phyloP scores from a whole-genome alignment of 345 rosid species.

The Excoecaria cochinchinensis region DNA sequence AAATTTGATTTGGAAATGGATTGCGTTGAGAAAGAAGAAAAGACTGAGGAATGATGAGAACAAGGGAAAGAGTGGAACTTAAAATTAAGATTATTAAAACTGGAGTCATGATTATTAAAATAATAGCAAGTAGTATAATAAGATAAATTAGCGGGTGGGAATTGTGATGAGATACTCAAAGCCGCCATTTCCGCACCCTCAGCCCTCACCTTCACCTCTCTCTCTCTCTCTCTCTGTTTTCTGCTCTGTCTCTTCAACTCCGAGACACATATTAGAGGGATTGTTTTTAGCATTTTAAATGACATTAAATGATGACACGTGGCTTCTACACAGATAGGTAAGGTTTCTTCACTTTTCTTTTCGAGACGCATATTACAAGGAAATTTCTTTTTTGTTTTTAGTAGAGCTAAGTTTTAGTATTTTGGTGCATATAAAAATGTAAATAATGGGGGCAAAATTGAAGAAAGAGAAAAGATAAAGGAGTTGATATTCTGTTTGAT shows the following conservation, averaged over 20 bases:
- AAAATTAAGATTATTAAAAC: background rate
- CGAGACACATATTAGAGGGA: background rate
- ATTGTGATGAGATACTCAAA: conserved; percentile 36
- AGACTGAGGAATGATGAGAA: conserved; percentile 10
- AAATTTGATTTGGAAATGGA: conserved; percentile 6
- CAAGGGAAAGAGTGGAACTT: background rate
- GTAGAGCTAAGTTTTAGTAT: too few relatives aligned
- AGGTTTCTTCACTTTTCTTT: too few relatives aligned
- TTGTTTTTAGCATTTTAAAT: background rate
- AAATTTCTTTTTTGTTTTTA: too few relatives aligned
- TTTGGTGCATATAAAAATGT: too few relatives aligned
- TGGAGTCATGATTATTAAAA: background rate
- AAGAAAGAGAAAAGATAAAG: too few relatives aligned
- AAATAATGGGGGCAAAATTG: too few relatives aligned
- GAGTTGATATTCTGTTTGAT: too few relatives aligned
- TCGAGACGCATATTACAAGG: too few relatives aligned
- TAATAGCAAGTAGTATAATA: conserved; percentile 12
- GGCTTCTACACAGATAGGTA: background rate
- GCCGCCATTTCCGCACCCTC: conserved; percentile 33
- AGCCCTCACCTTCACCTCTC: background rate
- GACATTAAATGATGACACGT: background rate
- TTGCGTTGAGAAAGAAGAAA: conserved; percentile 16
- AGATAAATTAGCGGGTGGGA: conserved; percentile 33
- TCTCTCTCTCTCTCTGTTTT: background rate
- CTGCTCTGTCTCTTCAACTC: background rate